A percentile compares a stretch with the other conserved stretches of the same genome.
Evolutionary conservation across 148 eudicot genomes (phyloP).

Genomic region (Bassia scoparia): DNA sequence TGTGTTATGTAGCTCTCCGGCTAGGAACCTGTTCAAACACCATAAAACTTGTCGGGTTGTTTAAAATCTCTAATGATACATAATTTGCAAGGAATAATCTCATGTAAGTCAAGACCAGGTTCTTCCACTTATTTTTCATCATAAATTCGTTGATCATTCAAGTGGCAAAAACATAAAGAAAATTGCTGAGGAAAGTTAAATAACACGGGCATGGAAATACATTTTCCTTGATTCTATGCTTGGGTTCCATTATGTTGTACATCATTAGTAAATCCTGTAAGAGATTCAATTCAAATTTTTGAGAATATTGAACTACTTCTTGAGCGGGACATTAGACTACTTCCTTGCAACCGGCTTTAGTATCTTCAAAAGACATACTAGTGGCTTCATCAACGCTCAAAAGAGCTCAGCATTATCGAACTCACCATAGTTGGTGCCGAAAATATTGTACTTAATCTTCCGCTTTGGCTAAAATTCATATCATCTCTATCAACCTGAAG

Average conservation of each 20-base stretch:
- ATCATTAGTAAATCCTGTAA: no score
- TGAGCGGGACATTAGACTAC: constrained; percentile 56
- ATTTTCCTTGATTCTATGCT: no score
- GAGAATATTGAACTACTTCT: constrained; percentile 44
- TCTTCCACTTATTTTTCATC: no score
- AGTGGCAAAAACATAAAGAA: no score
- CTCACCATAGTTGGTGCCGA: constrained; percentile 94
- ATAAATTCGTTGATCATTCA: no score
- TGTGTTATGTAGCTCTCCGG: constrained; percentile 28
- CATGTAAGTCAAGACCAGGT: no score
- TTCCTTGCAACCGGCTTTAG: constrained; percentile 57
- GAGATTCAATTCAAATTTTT: background rate
- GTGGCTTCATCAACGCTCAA: constrained; percentile 68
- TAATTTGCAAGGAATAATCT: background rate
- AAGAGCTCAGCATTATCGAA: constrained; percentile 89
- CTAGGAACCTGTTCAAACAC: constrained; percentile 50
- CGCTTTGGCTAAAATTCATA: constrained; percentile 86
- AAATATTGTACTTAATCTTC: constrained; percentile 78
- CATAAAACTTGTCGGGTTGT: no score
- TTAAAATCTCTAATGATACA: no score
- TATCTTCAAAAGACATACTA: constrained; percentile 80
- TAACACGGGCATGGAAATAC: no score
- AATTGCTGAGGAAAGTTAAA: no score
- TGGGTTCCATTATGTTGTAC: no score
- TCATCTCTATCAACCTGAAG: constrained; percentile 88